A percentile compares a stretch with the other conserved stretches of the same genome.
These are phyloP conservation scores for Metschnikowia baotianmanensis DNA, from an alignment of 805 yeast genomes.

Conservation along the genomic window DNA sequence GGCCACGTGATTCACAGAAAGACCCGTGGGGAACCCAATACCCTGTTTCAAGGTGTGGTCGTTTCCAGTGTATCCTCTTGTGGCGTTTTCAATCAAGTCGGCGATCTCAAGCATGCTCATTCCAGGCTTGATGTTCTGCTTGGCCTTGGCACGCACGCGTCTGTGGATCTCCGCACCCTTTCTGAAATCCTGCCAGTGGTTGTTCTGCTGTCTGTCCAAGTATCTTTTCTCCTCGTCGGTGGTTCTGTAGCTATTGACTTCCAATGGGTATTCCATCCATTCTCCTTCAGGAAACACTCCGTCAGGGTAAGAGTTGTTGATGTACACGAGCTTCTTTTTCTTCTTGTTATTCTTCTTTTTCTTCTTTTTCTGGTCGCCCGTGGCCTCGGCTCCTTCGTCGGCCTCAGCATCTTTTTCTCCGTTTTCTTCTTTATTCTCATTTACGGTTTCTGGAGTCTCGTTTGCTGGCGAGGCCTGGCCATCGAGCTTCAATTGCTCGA, in stretches of 20 bases:
- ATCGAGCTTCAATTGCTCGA: constrained; percentile 12
- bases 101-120: constrained; percentile 90
- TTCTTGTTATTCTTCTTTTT: constrained; percentile 51
- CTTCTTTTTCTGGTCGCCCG: constrained; percentile 26
- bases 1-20: constrained; percentile 89
- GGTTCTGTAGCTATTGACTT: constrained; percentile 62
- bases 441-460: constrained; percentile 4
- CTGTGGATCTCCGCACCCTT: constrained; percentile 97
- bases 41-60: constrained; percentile 71
- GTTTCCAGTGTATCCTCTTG: constrained; percentile 69
- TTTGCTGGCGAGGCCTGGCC: constrained; percentile 4
- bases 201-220: constrained; percentile 60
- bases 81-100: constrained; percentile 81
- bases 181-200: constrained; percentile 82
- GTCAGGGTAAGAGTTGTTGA: constrained; percentile 66
- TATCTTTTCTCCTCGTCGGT: constrained; percentile 87
- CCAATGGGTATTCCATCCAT: constrained; percentile 75
- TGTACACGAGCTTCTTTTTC: constrained; percentile 52
- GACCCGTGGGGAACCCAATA: constrained; percentile 98
- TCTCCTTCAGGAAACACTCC: constrained; percentile 84
- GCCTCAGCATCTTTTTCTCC: constrained; percentile 28
- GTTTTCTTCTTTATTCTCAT: constrained; percentile 3
- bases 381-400: constrained; percentile 7
- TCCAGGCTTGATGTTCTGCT: constrained; percentile 77
- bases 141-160: constrained; percentile 80